Percentiles rank a stretch among this genome's conserved stretches.
Evolutionary conservation across 1,284 basidiomycete species (phyloP).

Genomic region (Fomitopsis schrenkii): DNA sequence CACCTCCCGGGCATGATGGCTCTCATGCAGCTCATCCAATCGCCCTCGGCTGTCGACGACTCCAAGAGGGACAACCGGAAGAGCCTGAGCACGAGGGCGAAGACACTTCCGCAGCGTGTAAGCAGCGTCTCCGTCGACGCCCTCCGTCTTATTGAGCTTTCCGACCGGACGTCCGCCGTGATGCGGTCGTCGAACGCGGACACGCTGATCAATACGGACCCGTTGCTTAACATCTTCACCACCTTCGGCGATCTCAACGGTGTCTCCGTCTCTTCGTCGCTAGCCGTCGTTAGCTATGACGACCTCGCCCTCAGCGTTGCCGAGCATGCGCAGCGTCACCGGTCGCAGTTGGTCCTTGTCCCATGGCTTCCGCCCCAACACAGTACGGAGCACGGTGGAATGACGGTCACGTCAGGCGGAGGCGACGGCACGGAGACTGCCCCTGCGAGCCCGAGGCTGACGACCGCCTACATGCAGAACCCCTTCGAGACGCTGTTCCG

Average conservation of each 20-base stretch:
- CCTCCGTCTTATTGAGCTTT: constrained; percentile 85
- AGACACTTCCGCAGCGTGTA: not conserved
- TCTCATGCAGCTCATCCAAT: constrained; percentile 55
- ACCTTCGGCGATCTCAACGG: constrained; percentile 78
- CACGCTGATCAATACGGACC: constrained; percentile 69
- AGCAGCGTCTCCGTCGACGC: constrained; percentile 54
- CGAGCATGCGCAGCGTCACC: constrained; percentile 53
- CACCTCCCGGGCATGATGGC: constrained; percentile 75
- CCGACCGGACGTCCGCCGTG: constrained; percentile 83
- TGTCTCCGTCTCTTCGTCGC: constrained; percentile 62
- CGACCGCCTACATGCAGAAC: not conserved
- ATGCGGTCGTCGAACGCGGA: constrained; percentile 76
- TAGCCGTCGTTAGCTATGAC: constrained; percentile 63
- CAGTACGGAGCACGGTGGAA: not conserved
- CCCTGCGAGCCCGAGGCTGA: not conserved
- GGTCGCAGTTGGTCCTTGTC: constrained; percentile 74
- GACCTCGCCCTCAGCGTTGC: constrained; percentile 71
- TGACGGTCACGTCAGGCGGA: not conserved
- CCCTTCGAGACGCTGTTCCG: constrained; percentile 55
- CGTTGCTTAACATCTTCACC: constrained; percentile 76
- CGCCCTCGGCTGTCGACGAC: constrained; percentile 12
- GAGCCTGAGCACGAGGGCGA: not conserved
- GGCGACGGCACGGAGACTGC: not conserved
- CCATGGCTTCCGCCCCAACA: constrained; percentile 56
- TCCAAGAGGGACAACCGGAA: not conserved